Conservation (phyloP, 2,329 filamentous ascomycete species). For the Huntiella decipiens region DNA sequence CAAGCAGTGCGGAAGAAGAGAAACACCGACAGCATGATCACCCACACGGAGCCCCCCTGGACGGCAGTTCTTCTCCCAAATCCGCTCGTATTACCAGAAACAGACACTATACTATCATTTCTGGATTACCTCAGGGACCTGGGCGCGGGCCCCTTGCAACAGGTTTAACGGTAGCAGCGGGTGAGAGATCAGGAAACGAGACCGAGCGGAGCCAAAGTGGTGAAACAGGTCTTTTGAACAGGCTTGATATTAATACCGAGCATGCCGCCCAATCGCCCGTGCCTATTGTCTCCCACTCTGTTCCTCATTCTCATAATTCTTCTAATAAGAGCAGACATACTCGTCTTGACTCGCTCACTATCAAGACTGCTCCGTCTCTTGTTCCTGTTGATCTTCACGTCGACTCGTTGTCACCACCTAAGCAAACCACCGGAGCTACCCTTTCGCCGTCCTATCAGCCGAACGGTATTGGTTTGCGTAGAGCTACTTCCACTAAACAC, state of each 20-base stretch:
- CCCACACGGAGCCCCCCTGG: constrained; percentile 4
- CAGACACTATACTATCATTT: neutral
- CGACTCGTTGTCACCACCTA: neutral
- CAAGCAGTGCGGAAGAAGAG: neutral
- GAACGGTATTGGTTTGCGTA: constrained; percentile 1
- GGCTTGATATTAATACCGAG: neutral
- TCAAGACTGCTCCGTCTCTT: neutral
- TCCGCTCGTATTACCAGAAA: neutral
- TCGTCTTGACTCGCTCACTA: constrained; percentile 6
- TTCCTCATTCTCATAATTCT: neutral
- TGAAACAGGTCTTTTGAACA: neutral
- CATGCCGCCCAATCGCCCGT: neutral
- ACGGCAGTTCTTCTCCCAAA: neutral
- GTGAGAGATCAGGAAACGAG: neutral
- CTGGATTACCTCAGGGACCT: neutral
- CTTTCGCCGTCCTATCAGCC: neutral
- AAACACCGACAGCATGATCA: constrained; percentile 10
- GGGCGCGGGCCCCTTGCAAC: constrained; percentile 5
- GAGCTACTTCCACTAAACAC: constrained; percentile 10
- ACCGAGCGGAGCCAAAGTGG: neutral
- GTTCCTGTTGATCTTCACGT: constrained; percentile 4
- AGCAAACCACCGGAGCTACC: neutral
- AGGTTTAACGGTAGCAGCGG: neutral
- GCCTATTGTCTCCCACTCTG: neutral
- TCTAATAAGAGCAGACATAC: constrained; percentile 8